Evolutionary conservation across 2,329 filamentous ascomycete genomes (phyloP).

Genomic region (Ceratocystis eucalypticola): DNA sequence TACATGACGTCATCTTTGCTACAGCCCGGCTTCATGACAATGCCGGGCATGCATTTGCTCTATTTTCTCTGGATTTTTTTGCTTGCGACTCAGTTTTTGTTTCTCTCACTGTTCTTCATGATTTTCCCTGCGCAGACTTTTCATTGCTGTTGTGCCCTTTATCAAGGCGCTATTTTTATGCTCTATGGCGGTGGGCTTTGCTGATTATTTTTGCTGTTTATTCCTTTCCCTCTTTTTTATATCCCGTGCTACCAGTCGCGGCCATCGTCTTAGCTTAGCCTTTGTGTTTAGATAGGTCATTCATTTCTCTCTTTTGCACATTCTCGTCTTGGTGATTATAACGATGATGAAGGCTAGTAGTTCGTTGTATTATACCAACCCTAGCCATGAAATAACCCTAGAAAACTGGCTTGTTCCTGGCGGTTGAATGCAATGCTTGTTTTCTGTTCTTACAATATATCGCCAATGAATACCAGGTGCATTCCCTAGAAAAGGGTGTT

Average conservation of each 20-base stretch:
- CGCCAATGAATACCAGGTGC: background rate
- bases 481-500: background rate
- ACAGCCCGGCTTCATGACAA: background rate
- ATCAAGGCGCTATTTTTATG: constrained; percentile 1
- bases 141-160: background rate
- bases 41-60: background rate
- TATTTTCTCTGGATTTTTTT: background rate
- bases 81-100: background rate
- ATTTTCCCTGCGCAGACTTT: background rate
- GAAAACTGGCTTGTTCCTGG: background rate
- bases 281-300: constrained; percentile 5
- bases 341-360: background rate
- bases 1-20: constrained; percentile 8
- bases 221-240: constrained; percentile 6
- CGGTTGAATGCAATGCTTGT: background rate
- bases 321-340: background rate
- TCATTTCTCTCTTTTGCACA: background rate
- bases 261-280: background rate
- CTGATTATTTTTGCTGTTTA: constrained; percentile 2
- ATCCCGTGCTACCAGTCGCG: constrained; percentile 2
- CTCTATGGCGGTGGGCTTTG: constrained; percentile 1
- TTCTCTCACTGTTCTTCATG: background rate
- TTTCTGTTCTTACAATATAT: background rate
- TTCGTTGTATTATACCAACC: background rate
- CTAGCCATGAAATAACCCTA: background rate